phyloP scores from a whole-genome alignment of 2,329 filamentous ascomycete genomes.

The Tolypocladium sp. region DNA sequence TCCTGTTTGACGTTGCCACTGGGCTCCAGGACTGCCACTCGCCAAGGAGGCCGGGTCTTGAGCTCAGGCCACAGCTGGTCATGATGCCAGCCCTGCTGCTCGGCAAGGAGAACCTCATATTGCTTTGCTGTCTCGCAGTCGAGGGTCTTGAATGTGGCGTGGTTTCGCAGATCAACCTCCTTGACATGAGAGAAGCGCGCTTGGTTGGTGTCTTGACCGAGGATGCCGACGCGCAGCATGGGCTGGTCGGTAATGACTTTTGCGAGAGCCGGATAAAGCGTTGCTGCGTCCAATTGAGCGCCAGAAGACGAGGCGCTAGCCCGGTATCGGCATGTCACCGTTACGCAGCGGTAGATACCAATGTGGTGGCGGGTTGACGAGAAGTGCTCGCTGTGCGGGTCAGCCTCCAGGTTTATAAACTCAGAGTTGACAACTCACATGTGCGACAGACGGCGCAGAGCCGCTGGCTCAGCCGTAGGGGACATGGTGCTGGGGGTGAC shows the following conservation, averaged over 20 bases:
- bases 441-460: not conserved
- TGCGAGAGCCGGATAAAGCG: slow-evolving; percentile 28
- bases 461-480: not conserved
- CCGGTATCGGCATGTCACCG: slow-evolving; percentile 34
- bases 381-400: slow-evolving; percentile 28
- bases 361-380: slow-evolving; percentile 36
- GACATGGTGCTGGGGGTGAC: no score
- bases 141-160: slow-evolving; percentile 26
- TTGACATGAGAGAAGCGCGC: slow-evolving; percentile 34
- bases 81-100: slow-evolving; percentile 28
- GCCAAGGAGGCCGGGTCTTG: slow-evolving; percentile 35
- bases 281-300: slow-evolving; percentile 1
- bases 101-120: slow-evolving; percentile 21
- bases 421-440: not conserved
- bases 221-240: slow-evolving; percentile 39
- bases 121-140: slow-evolving; percentile 11
- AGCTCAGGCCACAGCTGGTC: slow-evolving; percentile 31
- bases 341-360: slow-evolving; percentile 37
- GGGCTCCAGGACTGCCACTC: slow-evolving; percentile 26
- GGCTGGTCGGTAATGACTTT: slow-evolving; percentile 33
- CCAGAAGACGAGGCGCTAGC: slow-evolving; percentile 1
- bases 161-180: slow-evolving; percentile 32
- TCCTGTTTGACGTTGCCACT: slow-evolving; percentile 2
- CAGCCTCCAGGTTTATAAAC: not conserved
- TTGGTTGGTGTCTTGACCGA: slow-evolving; percentile 29